These are phyloP conservation scores for Begonia loranthoides DNA, from an alignment of 306 rosid genomes.

Conservation along the genomic window DNA sequence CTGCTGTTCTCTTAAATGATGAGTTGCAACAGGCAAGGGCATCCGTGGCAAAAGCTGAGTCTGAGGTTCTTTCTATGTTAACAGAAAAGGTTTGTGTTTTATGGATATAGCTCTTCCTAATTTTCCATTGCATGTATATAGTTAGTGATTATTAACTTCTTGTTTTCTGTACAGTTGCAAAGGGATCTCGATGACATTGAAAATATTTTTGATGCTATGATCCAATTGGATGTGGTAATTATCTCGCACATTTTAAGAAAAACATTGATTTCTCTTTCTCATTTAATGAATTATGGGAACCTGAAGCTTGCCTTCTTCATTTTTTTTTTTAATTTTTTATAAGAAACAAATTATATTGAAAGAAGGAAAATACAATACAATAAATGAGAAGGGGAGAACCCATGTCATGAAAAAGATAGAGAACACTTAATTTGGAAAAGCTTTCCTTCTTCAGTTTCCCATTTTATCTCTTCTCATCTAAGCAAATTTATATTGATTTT, in stretches of 20 bases:
- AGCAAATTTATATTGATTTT: no score
- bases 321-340: no score
- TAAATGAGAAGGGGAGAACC: no score
- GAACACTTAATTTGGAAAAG: no score
- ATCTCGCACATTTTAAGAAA: slow-evolving; percentile 9
- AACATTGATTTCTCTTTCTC: slow-evolving; percentile 11
- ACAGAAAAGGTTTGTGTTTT: slow-evolving; percentile 51
- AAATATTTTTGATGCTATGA: slow-evolving; percentile 34
- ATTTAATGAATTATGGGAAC: background rate
- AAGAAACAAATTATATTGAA: no score
- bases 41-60: slow-evolving; percentile 69
- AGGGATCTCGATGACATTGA: slow-evolving; percentile 61
- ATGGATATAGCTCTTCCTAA: slow-evolving; percentile 6
- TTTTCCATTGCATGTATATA: background rate
- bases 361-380: no score
- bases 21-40: slow-evolving; percentile 78
- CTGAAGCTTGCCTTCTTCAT: no score
- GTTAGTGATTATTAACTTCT: background rate
- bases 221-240: slow-evolving; percentile 78
- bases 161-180: slow-evolving; percentile 51
- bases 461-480: no score
- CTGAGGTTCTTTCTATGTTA: slow-evolving; percentile 62
- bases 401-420: no score
- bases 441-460: no score
- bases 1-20: slow-evolving; percentile 75